Base-by-base conservation (phyloP, 1,139 yeast species). In the Eremothecium coryli region DNA sequence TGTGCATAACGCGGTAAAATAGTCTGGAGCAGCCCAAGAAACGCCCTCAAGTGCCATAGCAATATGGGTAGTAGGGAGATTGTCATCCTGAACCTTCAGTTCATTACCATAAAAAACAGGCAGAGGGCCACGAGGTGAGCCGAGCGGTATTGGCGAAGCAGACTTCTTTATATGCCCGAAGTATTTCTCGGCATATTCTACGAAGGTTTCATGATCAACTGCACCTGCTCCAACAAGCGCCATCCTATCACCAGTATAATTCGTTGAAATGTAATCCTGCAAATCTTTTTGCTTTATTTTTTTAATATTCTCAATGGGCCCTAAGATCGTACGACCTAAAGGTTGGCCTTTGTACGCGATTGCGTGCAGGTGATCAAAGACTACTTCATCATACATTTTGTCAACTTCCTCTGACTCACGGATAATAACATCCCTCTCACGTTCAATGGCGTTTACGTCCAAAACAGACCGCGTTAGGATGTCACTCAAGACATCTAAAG, bases 21-120 rank as follows among this genome's bases (percentile, higher is more conserved):
- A 90, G 58, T 90, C 97, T 6, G 93, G 88, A 4, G 93, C 85
- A 22, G 84, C 80, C 99, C 99, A 90, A 31, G 95, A 80, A 18
- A 88, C 96, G 49, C 99, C 97, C 64, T 90, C 98, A n/a, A 90
- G 80, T 9, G 96, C 93, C 42, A 90, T 64, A 5, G 96, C 98
- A 38, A 86, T 76, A 61, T 90, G 93, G 2, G 96, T 88, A 6
- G 78, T 78, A 17, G 96, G 95, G 55, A 90, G 64, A 1, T 93
- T 66, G 44, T 75, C 76, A 50, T 90, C 96, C 49, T 81, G 79
- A 38, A 86, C 71, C 48, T 88, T 76, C 37, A 82, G 75, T 60
- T 90, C 97, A 38, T 88, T 90, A 20, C 95, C 93, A 44, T 75
- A 66, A 58, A 90, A 90, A 12, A 72, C 68, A 2, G 97, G 96